Evolutionary conservation across 257 asterid species (phyloP), one percentile per base, ranked within the genome.

Genomic region (Gynochthodes officinalis): DNA sequence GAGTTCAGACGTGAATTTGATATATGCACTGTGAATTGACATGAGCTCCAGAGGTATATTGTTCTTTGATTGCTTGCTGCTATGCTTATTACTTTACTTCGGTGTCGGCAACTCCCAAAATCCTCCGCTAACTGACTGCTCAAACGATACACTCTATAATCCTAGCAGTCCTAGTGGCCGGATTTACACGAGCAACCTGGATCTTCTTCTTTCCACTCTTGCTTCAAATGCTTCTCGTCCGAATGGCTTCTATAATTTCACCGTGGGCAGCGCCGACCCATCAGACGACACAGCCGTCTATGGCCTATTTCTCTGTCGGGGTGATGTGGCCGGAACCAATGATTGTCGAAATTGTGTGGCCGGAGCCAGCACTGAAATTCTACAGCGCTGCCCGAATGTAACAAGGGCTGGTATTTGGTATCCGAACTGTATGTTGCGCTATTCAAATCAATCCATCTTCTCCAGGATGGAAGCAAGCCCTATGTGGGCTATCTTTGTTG

Each of bases 241-340:
- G 32, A 71, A 42, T 4, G 73, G 81, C 49, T 78, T 78, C 57
- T 63, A 55, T 59, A 71, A 81, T 48, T 37, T 63, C 49, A 66
- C 82, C 4, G 58, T 10, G 1, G 85, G 75, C 6, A 15, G 43
- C n/a, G 43, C 3, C 3, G 13, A 28, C 37, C 39, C 5, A 7
- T 11, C 10, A 5, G n/a, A 28, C 3, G 42, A 14, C 0, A 27
- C 75, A 7, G 28, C 70, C 0, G 72, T 39, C 10, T 44, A 80
- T 11, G 81, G 74, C 25, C 40, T 80, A 40, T n/a, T n/a, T n/a
- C n/a, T n/a, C n/a, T n/a, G n/a, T n/a, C n/a, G n/a, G n/a, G n/a
- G n/a, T n/a, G n/a, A n/a, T n/a, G n/a, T n/a, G n/a, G n/a, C n/a
- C n/a, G n/a, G n/a, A n/a, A n/a, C n/a, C n/a, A n/a, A n/a, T n/a